Conservation (phyloP, 1,139 yeast species). For the Protomyces gravidus region DNA sequence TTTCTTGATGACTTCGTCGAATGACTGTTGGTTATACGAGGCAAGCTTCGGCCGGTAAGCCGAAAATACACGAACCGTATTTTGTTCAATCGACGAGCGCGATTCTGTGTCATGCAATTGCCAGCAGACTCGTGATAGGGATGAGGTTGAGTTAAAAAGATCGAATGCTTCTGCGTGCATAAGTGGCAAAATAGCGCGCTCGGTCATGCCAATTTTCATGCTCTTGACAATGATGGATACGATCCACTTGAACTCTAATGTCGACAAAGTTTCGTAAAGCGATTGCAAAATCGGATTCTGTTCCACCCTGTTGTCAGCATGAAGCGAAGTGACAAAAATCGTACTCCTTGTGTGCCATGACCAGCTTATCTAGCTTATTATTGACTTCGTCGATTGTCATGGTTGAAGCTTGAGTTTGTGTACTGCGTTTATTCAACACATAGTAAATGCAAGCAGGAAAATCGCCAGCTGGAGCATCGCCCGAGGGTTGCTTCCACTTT, state of each 20-base stretch:
- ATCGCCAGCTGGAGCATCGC: slow-evolving; percentile 42
- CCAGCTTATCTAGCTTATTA: slow-evolving; percentile 51
- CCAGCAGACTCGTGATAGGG: slow-evolving; percentile 58
- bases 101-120: slow-evolving; percentile 51
- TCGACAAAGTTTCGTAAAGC: slow-evolving; percentile 54
- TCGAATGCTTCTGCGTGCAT: slow-evolving; percentile 82
- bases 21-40: slow-evolving; percentile 46
- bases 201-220: slow-evolving; percentile 54
- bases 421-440: slow-evolving; percentile 44
- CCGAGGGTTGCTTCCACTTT: slow-evolving; percentile 46
- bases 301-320: slow-evolving; percentile 35
- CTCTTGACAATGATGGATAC: slow-evolving; percentile 62
- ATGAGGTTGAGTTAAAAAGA: slow-evolving; percentile 63
- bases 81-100: slow-evolving; percentile 47
- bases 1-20: slow-evolving; percentile 29
- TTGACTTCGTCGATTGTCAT: slow-evolving; percentile 59
- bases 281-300: slow-evolving; percentile 46
- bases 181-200: slow-evolving; percentile 53
- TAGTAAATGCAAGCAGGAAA: slow-evolving; percentile 44
- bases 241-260: slow-evolving; percentile 66
- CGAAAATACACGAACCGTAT: slow-evolving; percentile 36
- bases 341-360: slow-evolving; percentile 33
- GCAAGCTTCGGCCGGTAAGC: slow-evolving; percentile 61
- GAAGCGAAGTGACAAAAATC: background rate
- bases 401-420: slow-evolving; percentile 40